These are phyloP conservation scores for Myxozyma udenii DNA, from an alignment of 805 yeast genomes.

Conservation along the genomic window DNA sequence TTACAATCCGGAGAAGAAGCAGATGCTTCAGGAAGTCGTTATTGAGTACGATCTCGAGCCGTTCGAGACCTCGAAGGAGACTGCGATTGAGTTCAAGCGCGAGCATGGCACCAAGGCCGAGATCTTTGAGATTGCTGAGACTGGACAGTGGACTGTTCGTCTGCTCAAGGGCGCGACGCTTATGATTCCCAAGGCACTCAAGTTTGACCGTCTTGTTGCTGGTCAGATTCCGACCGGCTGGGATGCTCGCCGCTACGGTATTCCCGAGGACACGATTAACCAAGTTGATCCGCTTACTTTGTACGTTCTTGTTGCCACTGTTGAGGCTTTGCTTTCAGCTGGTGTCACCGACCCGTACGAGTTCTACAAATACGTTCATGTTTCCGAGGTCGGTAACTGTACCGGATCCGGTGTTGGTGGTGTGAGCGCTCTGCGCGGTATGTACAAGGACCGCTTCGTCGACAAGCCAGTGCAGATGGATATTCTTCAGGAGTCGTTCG, in stretches of 20 bases:
- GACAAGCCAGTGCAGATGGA: constrained; percentile 97
- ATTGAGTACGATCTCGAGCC: constrained; percentile 96
- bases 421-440: constrained; percentile 92
- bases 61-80: constrained; percentile 89
- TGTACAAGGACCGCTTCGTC: constrained; percentile 91
- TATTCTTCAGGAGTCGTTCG: constrained; percentile 94
- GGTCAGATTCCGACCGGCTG: constrained; percentile 99
- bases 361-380: constrained; percentile 96
- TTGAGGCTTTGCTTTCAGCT: constrained; percentile 86
- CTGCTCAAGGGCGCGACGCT: constrained; percentile 90
- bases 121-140: constrained; percentile 78
- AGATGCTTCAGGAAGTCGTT: constrained; percentile 90
- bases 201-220: constrained; percentile 57
- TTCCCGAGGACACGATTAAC: constrained; percentile 82
- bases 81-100: constrained; percentile 89
- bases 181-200: constrained; percentile 82
- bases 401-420: constrained; percentile 99
- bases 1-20: constrained; percentile 91
- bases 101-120: constrained; percentile 95
- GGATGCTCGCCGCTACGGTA: constrained; percentile 93
- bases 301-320: constrained; percentile 88
- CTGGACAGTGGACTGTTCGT: constrained; percentile 89
- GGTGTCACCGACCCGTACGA: constrained; percentile 99
- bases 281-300: constrained; percentile 97
- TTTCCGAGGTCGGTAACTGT: constrained; percentile 98